phyloP scores from a whole-genome alignment of 768 basidiomycete species.

The Leccinum aurantiacum region DNA sequence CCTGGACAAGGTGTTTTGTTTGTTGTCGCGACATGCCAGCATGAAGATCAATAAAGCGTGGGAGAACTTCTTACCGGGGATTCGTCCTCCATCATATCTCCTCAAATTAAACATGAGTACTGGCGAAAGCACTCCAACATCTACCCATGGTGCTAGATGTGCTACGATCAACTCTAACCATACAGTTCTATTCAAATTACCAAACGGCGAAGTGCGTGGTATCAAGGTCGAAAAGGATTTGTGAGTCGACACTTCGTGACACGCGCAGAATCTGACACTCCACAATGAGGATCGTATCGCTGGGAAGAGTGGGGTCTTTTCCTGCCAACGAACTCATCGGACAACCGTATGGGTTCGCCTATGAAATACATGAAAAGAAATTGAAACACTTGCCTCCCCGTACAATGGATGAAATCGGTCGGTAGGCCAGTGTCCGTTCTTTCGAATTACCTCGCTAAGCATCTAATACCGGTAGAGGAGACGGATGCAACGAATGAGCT shows the following conservation, averaged over 20 bases:
- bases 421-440: conserved; percentile 10
- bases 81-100: not conserved
- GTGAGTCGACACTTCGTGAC: conserved; percentile 43
- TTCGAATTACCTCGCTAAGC: conserved; percentile 4
- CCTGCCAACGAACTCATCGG: conserved; percentile 72
- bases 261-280: not conserved
- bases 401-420: conserved; percentile 79
- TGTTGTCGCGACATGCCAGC: too few species aligned
- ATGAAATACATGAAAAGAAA: conserved; percentile 78
- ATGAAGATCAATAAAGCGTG: too few species aligned
- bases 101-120: conserved; percentile 17
- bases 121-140: conserved; percentile 7
- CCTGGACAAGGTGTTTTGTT: too few species aligned
- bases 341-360: conserved; percentile 84
- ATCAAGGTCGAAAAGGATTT: conserved; percentile 69
- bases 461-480: conserved; percentile 61
- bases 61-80: too few species aligned
- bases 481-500: conserved; percentile 96
- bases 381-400: conserved; percentile 61
- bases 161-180: conserved; percentile 62
- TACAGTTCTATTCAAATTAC: conserved; percentile 75
- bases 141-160: conserved; percentile 13
- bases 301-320: conserved; percentile 90
- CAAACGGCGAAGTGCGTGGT: conserved; percentile 76
- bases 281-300: conserved; percentile 55